Base-by-base conservation (phyloP, 176 grass and related monocot species). In the Pontederia paniculata region DNA sequence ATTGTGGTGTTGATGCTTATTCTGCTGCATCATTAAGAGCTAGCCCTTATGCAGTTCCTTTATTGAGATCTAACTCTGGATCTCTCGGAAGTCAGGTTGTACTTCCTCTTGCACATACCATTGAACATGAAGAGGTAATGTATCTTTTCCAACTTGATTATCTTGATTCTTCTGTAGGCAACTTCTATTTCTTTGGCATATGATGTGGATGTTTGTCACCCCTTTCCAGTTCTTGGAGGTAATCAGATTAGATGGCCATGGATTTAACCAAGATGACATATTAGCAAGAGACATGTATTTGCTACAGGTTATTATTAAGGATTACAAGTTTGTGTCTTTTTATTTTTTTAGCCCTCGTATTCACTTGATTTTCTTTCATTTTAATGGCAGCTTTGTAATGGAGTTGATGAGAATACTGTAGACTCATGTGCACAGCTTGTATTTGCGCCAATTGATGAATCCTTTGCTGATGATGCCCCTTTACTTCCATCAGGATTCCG, bases 381-480 rank as follows among this genome's bases (percentile, higher is more conserved):
- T 16, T 63, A 54, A 68, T 72, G 43, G 21, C 80, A 99, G 94
- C 65, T 99, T 14, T 99, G 87, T 62, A 99, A 78, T 8, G 94
- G 94, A 4, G 80, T 99, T 9, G 87, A 99, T 68, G 94, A 99
- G 57, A 93, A 79, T 77, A 72, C 83, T 10, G 74, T 73, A 42
- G 94, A 83, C 78, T 77, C 87, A 23, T 99, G 87, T 73, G 87
- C 94, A 5, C 83, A 93, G 83, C 87, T 99, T 67, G 83, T 93
- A 0, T 99, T 99, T 85, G 94, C 94, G 23, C 94, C 87, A 15
- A 99, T 99, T 44, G 94, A 99, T 70, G 94, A 91, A 76, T 99
- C 94, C 54, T 99, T 99, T 17, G 87, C 83, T 70, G 94, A 99
- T 73, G 94, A 99, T 65, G 80, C 81, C 18, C 83, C 87, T 18